Evolutionary conservation across 2,329 filamentous ascomycete species (phyloP), one percentile per base, ranked within the genome.

Genomic region (Aspergillus awamori): DNA sequence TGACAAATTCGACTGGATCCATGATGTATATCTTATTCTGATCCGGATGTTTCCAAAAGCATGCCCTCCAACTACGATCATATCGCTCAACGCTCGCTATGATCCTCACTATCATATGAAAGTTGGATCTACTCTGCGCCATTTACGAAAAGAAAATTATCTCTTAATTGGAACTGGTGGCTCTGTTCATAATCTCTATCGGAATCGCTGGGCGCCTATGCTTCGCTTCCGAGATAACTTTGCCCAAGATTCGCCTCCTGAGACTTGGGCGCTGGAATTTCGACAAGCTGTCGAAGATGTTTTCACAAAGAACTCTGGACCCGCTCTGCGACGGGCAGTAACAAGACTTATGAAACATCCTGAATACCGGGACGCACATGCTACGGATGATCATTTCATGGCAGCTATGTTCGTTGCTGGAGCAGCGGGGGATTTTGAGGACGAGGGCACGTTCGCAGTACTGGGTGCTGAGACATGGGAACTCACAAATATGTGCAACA

Each of bases 381-480:
- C 81, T 0, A 90, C 88, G 0, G 88, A 91, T 68, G 88, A 90
- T 70, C 87, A 90, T 69, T 90, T 88, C 65, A 89, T 90, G 84
- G 77, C 86, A 0, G 81, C 84, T 2, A 78, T 87, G 67, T 90
- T 90, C 73, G 83, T 87, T 0, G 85, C 86, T 0, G 88, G 88
- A 1, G 77, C 82, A 2, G 78, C 78, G 33, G 82, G 86, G 1
- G 80, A 80, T 39, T 67, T 73, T 55, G 80, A 82, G 24, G 83
- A 86, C 70, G 72, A 77, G 58, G 77, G 74, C 0, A 69, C 58
- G 0, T 55, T 61, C 26, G 69, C 61, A 0, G 59, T 74, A 11
- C 64, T 73, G 39, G 82, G 78, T 0, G 86, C 85, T 0, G 86
- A 89, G 77, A 83, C 81, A 17, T 89, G 86, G 86, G 87, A 89